Evolutionary conservation across 2,329 filamentous ascomycete genomes (phyloP), one percentile per base, ranked within the genome.

Genomic region (Fusarium devonianum): DNA sequence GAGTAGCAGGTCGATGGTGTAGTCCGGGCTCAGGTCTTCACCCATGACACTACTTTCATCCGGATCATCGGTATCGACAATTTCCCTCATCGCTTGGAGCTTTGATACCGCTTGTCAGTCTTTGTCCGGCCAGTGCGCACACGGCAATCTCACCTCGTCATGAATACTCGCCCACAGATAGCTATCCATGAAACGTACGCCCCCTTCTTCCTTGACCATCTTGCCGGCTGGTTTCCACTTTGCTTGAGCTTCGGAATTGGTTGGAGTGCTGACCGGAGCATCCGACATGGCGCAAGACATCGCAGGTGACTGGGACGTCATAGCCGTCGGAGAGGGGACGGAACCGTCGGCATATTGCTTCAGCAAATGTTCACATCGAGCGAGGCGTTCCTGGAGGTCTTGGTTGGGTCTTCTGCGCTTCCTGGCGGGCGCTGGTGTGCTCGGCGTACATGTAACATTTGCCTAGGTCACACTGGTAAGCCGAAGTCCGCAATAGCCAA

Each of bases 361-460:
- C 16, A 84, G 68, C 28, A 85, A 69, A 56, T 82, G 79, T 60
- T 85, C 82, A 56, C 82, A 84, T 45, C 81, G 74, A 4, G 81
- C 80, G 25, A 85, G 72, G 28, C 82, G 76, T 67, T 85, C 82
- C 60, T 85, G 82, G 10, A 85, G 74, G 60, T 85, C 82, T 60
- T 85, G 82, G 42, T 85, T 84, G 8, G 82, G 82, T 36, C 81
- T 73, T 54, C 80, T 73, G 29, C 82, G 77, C 70, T 84, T 85
- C 48, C 82, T 78, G 19, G 81, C 79, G 5, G 82, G 82, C 7
- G 82, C 82, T 2, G 82, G 82, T 14, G 78, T 84, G 57, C 81
- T 84, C 4, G 82, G 82, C 9, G 79, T 82, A 60, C 82, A 85
- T 48, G 77, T 75, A 44, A 84, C 79, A 60, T 82, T 82, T 62